Base-by-base conservation (phyloP, 352 stramenopile species). In the Pythium dissimile region DNA sequence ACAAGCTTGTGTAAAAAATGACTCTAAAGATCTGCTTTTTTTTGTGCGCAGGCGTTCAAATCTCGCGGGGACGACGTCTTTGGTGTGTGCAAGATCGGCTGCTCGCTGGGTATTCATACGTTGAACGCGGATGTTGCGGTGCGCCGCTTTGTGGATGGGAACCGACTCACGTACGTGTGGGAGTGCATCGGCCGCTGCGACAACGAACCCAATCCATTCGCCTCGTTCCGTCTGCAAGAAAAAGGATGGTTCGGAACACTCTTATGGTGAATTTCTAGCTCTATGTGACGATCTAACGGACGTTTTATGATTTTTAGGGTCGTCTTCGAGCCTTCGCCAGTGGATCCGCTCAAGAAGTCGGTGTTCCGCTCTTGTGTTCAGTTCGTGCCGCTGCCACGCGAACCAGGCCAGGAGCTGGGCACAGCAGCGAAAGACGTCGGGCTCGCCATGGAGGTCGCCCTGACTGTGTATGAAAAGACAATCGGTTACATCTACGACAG, bases 111-210 rank as follows among this genome's bases (percentile, higher is more conserved):
- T 0, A 37, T 67, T 3, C 65, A 65, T 20, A 67, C 72, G 54
- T 51, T 75, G 7, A 59, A 71, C 6, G 67, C 62, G n/a, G 67
- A 85, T 41, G 63, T 83, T 10, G 75, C 73, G 1, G 61, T 85
- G 47, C 70, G 71, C 11, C 56, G 70, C 10, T 85, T 72, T 39
- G 47, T 70, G 11, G 75, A 85, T 35, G 55, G 66, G 20, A 59
- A 78, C 20, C 67, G 76, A 15, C 54, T 83, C 23, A 79, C 72
- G 18, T 79, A 73, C 41, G 64, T 79, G 13, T 85, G 75, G 75
- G 72, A 83, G 51, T 85, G 67, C 42, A 48, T 71, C 7, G 75
- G 66, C 9, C 26, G 62, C 7, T 71, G 49, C 26, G 59, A 67
- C 30, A 61, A 64, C 27, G 63, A 65, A 0, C 28, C 49, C 10